These are phyloP conservation scores for Solanum sparsipilum DNA, from an alignment of 257 asterid genomes.

Conservation along the genomic window DNA sequence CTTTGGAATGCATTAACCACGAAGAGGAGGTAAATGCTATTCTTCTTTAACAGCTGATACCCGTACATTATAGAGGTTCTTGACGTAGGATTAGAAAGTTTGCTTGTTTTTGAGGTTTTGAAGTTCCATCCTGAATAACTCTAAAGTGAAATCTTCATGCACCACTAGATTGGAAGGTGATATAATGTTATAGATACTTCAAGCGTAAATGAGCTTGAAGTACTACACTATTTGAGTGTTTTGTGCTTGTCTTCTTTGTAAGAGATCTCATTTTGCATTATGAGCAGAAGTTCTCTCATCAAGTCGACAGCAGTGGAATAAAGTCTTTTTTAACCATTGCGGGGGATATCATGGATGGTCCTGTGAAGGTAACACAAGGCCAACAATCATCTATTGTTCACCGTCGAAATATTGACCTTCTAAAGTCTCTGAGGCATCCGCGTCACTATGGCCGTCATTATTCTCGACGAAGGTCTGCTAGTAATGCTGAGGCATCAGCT, in stretches of 20 bases:
- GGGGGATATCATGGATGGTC: slow-evolving; percentile 36
- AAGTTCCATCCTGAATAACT: not conserved
- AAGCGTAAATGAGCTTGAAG: not conserved
- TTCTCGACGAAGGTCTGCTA: slow-evolving; percentile 47
- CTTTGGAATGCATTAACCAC: not conserved
- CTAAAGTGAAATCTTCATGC: not conserved
- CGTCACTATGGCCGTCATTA: slow-evolving; percentile 68
- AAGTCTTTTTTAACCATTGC: slow-evolving; percentile 29
- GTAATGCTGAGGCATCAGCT: slow-evolving; percentile 52
- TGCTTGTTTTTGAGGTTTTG: not conserved
- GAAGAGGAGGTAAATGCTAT: not conserved
- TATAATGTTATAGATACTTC: not conserved
- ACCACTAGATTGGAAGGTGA: not conserved
- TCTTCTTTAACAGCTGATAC: not conserved
- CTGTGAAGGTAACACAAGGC: slow-evolving; percentile 33
- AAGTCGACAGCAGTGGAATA: slow-evolving; percentile 24
- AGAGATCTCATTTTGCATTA: not conserved
- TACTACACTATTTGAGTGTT: not conserved
- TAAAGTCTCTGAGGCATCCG: slow-evolving; percentile 45
- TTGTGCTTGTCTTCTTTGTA: not conserved
- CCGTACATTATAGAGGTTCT: not conserved
- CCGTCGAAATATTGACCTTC: slow-evolving; percentile 35
- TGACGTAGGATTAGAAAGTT: not conserved
- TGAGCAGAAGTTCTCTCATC: slow-evolving; percentile 37
- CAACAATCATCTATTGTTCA: slow-evolving; percentile 34